Conservation (phyloP, 805 yeast genomes). For the Kazachstania africana region DNA sequence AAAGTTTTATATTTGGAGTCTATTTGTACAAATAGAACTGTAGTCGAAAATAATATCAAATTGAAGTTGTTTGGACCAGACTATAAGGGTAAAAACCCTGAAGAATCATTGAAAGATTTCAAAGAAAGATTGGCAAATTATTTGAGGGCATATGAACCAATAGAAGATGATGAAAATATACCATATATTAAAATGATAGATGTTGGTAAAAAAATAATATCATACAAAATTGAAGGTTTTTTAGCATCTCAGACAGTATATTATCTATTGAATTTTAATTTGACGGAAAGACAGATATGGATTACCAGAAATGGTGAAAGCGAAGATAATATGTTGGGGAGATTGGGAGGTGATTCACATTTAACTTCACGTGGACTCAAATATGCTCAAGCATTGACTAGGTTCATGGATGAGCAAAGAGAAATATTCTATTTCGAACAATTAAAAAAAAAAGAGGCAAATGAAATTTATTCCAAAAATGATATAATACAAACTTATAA, state of each 20-base stretch:
- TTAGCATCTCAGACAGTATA: slow-evolving; percentile 88
- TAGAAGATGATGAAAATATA: slow-evolving; percentile 62
- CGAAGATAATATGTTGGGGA: slow-evolving; percentile 70
- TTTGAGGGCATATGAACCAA: slow-evolving; percentile 81
- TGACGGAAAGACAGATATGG: slow-evolving; percentile 85
- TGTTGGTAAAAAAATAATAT: slow-evolving; percentile 88
- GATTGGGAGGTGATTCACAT: slow-evolving; percentile 84
- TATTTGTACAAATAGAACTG: slow-evolving; percentile 66
- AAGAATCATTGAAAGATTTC: slow-evolving; percentile 69
- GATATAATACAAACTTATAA: slow-evolving; percentile 27
- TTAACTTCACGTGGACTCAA: slow-evolving; percentile 68
- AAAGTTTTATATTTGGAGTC: slow-evolving; percentile 81
- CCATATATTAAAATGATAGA: slow-evolving; percentile 93
- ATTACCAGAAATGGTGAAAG: slow-evolving; percentile 93
- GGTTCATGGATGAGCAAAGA: slow-evolving; percentile 63
- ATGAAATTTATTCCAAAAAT: slow-evolving; percentile 6
- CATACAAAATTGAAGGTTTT: slow-evolving; percentile 80
- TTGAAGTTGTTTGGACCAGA: slow-evolving; percentile 90
- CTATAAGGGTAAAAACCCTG: slow-evolving; percentile 75
- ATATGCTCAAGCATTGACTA: slow-evolving; percentile 61
- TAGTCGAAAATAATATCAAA: slow-evolving; percentile 74
- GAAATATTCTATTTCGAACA: slow-evolving; percentile 46
- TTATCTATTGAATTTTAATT: slow-evolving; percentile 77
- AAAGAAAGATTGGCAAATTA: slow-evolving; percentile 70
- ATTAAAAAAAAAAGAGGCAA: slow-evolving; percentile 31